Base-by-base conservation (phyloP, 176 grass and related monocot species). In the Chrysopogon serrulatus region DNA sequence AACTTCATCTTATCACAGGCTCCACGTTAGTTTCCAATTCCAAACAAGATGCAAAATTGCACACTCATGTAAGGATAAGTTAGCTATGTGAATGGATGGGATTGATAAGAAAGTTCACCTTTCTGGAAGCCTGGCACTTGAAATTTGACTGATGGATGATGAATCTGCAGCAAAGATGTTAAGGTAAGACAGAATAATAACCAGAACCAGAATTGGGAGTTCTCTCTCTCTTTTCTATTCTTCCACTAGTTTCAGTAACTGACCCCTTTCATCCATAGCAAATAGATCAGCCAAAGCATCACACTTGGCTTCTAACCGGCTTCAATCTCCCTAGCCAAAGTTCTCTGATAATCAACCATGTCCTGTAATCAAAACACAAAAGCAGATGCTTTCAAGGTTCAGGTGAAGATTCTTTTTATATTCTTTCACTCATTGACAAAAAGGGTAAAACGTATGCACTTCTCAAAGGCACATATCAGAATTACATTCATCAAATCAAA, bases 301-400 rank as follows among this genome's bases (percentile, higher is more conserved):
- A 83, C 93, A 95, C 68, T 98, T 98, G 62, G 91, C 88, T 84
- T 96, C 87, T 79, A 98, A 88, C n/a, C 93, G 93, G 93, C 85
- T 76, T 98, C 96, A 63, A 98, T 96, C 90, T 96, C 91, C 73
- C 87, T 93, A 68, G 85, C 68, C 81, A 98, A 82, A 49, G 91
- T 84, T 71, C 91, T 93, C 81, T 98, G 91, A 81, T 98, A 96
- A 47, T 96, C 93, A 21, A 67, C 76, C 86, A 91, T 90, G 81
- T 98, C 95, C 95, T 98, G 81, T 39, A 91, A 81, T 81, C 18
- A 19, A 70, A 19, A 70, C 39, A 79, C 62, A 73, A 82, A 39
- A 61, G 26, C 56, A 82, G 66, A 82, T 61, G 33, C 47, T 80
- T 65, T 48, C 31, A 59, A 66, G 35, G n/a, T 60, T 61, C 1